A percentile compares a stretch with the other conserved stretches of the same genome.
Conservation (phyloP, 805 yeast genomes). For the Wickerhamiella slavikovae region DNA sequence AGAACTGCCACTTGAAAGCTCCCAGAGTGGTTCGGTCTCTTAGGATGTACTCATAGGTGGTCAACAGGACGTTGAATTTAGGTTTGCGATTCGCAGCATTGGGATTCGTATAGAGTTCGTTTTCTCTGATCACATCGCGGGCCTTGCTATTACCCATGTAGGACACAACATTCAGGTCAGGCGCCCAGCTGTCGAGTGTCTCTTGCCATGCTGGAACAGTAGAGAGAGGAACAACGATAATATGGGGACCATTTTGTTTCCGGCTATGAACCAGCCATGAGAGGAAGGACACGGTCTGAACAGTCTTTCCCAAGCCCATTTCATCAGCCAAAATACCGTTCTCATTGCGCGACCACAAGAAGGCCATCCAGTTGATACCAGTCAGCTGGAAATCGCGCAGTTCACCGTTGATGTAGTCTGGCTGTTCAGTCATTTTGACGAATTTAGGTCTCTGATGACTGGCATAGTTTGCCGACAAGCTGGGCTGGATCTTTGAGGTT, state of each 20-base stretch:
- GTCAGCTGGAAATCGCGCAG: conserved; percentile 94
- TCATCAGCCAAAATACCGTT: conserved; percentile 96
- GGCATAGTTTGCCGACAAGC: conserved; percentile 58
- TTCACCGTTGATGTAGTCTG: conserved; percentile 69
- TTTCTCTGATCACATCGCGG: conserved; percentile 59
- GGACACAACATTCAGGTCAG: conserved; percentile 80
- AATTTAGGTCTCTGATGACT: conserved; percentile 55
- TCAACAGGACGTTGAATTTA: conserved; percentile 76
- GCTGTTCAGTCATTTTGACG: conserved; percentile 72
- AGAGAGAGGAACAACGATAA: conserved; percentile 88
- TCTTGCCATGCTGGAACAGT: conserved; percentile 99
- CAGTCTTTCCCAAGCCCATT: conserved; percentile 97
- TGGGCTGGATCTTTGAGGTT: conserved; percentile 70
- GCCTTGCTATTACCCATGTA: conserved; percentile 85
- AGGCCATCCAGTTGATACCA: conserved; percentile 99
- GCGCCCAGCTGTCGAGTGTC: conserved; percentile 94
- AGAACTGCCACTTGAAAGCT: conserved; percentile 74
- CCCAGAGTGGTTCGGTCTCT: conserved; percentile 75
- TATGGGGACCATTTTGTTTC: conserved; percentile 92
- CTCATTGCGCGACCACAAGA: conserved; percentile 91
- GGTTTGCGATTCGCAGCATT: conserved; percentile 39
- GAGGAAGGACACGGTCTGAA: conserved; percentile 83
- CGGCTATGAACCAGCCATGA: conserved; percentile 92
- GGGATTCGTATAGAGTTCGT: conserved; percentile 53
- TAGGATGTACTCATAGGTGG: conserved; percentile 90